Evolutionary conservation across 768 basidiomycete species (phyloP), one percentile per base, ranked within the genome.

Genomic region (Tephrocybe sp.): DNA sequence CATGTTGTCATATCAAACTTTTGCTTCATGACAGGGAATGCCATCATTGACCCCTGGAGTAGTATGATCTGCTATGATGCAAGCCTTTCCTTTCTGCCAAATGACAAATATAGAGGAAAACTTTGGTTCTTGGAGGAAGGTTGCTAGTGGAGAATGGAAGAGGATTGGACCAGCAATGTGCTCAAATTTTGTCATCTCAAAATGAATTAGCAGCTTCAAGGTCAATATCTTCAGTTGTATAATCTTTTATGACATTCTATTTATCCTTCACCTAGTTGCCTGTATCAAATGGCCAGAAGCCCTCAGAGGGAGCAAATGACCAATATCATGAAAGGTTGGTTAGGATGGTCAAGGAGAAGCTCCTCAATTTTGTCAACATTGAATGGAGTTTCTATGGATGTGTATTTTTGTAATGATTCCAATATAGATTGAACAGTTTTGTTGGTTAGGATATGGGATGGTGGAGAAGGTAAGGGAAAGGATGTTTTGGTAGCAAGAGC

Each of bases 1-100:
- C 63, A 63, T 65, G 36, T 63, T 53, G 33, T 65, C 56, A 42
- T 63, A 65, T 9, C 24, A 34, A 7, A 45, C 44, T 20, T 45
- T 45, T 2, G n/a, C 30, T 1, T 45, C 18, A 2, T 20, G 8
- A 1, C 11, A 11, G 10, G 44, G 14, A 32, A 45, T 45, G 0
- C 28, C 26, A 2, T 45, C 8, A 3, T 45, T 45, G 0, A 45
- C 5, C 14, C 44, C 30, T 2, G 30, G 32, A 12, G 44, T 28
- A 36, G 34, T 36, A 36, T 36, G 34, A 17, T 36, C 34, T 17
- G 17, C 15, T 4, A 36, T n/a, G 15, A 36, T 36, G 4, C 17
- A 4, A 8, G 8, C 34, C 17, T 36, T 36, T 7, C 34, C 34
- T 36, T 36, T 21, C 12, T 45, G 30, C 44, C 44, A 45, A 3